phyloP scores from a whole-genome alignment of 1,139 yeast genomes.

The Blastobotrys capitulatus region DNA sequence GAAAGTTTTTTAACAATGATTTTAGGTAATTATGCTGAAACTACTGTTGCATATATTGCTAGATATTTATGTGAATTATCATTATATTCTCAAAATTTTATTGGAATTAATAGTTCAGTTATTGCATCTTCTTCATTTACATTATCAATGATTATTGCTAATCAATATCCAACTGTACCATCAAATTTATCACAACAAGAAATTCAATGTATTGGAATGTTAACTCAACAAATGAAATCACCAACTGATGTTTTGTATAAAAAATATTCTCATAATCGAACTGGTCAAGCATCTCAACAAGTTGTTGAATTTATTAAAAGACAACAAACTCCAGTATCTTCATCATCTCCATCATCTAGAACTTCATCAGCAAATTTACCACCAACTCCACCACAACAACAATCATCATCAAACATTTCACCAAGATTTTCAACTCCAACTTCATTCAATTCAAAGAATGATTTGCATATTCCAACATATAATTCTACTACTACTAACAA shows the following conservation, averaged over 20 bases:
- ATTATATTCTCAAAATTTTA: constrained; percentile 62
- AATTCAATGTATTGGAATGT: constrained; percentile 29
- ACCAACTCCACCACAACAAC: constrained; percentile 24
- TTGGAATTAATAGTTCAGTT: constrained; percentile 55
- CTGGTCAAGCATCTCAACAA: constrained; percentile 14
- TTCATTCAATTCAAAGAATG: constrained; percentile 14
- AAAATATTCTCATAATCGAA: constrained; percentile 28
- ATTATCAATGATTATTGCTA: constrained; percentile 62
- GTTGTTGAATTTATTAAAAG: constrained; percentile 8
- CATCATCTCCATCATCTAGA: constrained; percentile 4
- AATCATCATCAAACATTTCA: constrained; percentile 17
- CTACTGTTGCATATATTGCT: constrained; percentile 34
- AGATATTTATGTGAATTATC: constrained; percentile 76
- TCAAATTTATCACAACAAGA: constrained; percentile 21
- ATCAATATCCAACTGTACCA: constrained; percentile 32
- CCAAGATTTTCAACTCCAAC: constrained; percentile 10
- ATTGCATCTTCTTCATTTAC: constrained; percentile 67
- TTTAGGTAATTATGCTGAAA: constrained; percentile 22
- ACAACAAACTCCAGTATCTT: constrained; percentile 9
- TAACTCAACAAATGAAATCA: constrained; percentile 32
- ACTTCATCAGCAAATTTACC: constrained; percentile 7
- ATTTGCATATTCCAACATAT: constrained; percentile 9
- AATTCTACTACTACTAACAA: constrained; percentile 4
- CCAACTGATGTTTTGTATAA: constrained; percentile 35
- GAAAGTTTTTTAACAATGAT: constrained; percentile 34